A percentile compares a stretch with the other conserved stretches of the same genome.
Evolutionary conservation across 1,284 basidiomycete species (phyloP).

Genomic region (Xerocomus subilludens): DNA sequence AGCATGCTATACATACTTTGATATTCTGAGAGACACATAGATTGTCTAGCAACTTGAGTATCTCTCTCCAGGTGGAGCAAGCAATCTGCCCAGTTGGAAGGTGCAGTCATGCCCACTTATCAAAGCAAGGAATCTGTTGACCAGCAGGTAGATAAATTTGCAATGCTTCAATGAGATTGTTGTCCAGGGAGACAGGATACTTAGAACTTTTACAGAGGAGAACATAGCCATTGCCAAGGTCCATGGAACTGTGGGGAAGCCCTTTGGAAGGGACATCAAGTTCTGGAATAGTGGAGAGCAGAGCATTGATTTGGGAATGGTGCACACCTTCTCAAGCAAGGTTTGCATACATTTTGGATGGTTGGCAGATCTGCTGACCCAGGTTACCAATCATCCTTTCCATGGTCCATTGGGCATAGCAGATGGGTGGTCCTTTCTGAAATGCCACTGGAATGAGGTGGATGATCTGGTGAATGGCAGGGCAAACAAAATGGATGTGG

Average conservation of each 20-base stretch:
- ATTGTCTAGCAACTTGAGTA: not conserved
- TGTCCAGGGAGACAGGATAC: too few species aligned
- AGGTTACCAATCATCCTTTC: constrained; percentile 7
- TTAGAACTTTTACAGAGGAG: too few species aligned
- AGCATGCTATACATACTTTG: not conserved
- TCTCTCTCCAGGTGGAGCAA: not conserved
- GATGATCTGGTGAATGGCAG: not conserved
- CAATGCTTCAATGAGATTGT: not conserved
- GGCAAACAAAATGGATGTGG: not conserved
- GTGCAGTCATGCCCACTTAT: not conserved
- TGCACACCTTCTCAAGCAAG: not conserved
- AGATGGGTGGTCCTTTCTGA: constrained; percentile 3
- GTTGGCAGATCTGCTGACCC: not conserved
- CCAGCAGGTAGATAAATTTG: not conserved
- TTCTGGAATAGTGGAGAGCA: not conserved
- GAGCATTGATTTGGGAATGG: not conserved
- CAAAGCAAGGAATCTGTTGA: not conserved
- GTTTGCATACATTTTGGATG: not conserved
- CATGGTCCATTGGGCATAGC: constrained; percentile 11
- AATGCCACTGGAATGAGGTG: constrained; percentile 3
- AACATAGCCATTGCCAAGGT: not conserved
- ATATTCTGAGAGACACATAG: not conserved
- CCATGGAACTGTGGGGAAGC: not conserved
- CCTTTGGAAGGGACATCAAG: not conserved
- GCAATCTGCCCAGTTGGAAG: not conserved